phyloP scores from a whole-genome alignment of 225 moss, liverwort and hornwort genomes.

The Neckera pumila region DNA sequence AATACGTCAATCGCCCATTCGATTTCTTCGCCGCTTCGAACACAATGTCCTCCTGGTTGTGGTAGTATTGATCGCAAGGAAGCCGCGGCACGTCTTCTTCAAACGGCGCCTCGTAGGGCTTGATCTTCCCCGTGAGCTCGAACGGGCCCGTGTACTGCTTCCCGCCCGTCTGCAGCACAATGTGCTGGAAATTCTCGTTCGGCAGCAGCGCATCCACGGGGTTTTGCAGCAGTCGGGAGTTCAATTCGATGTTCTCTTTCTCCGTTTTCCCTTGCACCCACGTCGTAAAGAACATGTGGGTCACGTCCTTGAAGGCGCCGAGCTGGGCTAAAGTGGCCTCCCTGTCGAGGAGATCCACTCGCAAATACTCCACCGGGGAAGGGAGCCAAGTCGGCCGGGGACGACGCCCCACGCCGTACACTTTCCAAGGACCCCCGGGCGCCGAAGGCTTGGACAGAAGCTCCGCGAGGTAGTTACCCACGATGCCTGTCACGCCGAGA shows the following conservation, averaged over 20 bases:
- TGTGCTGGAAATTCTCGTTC: conserved; percentile 36
- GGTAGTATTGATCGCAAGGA: conserved; percentile 22
- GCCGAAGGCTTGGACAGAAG: conserved; percentile 15
- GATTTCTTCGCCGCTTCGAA: conserved; percentile 17
- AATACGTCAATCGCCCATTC: conserved; percentile 22
- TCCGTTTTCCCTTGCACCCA: conserved; percentile 32
- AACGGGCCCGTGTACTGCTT: conserved; percentile 61
- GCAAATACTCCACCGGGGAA: conserved; percentile 9
- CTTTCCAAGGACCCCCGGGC: conserved; percentile 45
- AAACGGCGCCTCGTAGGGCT: conserved; percentile 3
- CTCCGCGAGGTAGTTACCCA: conserved; percentile 45
- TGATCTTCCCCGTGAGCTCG: conserved; percentile 1
- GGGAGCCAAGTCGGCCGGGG: conserved; percentile 23
- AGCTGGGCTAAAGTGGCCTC: conserved; percentile 24
- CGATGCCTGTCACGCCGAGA: conserved; percentile 54
- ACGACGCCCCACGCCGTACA: conserved; percentile 39
- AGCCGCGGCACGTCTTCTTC: conserved; percentile 8
- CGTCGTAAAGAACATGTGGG: conserved; percentile 34
- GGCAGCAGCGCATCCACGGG: conserved; percentile 32
- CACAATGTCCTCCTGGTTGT: conserved; percentile 40
- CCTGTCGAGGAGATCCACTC: conserved; percentile 28
- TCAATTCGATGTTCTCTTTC: conserved; percentile 24
- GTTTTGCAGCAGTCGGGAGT: conserved; percentile 29
- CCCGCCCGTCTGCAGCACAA: conserved; percentile 49
- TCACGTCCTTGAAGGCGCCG: conserved; percentile 22